Evolutionary conservation across 2,329 filamentous ascomycete genomes (phyloP), one percentile per base, ranked within the genome.

Genomic region (Phaeosphaeria sp.): DNA sequence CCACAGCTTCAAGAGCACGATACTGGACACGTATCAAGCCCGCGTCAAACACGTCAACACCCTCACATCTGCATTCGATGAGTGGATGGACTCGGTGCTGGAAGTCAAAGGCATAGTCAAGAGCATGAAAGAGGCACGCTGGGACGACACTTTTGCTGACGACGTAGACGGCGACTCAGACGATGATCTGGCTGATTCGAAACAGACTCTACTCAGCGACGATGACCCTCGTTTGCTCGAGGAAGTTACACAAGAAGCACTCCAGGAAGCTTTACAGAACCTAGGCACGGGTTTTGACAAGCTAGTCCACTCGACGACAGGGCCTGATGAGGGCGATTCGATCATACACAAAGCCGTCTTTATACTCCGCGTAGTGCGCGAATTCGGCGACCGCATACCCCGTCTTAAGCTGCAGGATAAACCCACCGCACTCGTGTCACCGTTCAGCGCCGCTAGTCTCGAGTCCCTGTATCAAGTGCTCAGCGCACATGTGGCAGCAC

Each of bases 111-210:
- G 81, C 18, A 82, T 89, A 3, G 84, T 93, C 7, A 86, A 87
- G 42, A 82, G 86, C 56, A 84, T 95, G 66, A 86, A 82, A 59
- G 84, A 85, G 47, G 87, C 89, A 63, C 85, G 87, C 55, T 93
- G 91, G 90, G 89, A 93, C 61, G 89, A 91, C 54, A 89, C 91
- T 59, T 83, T 88, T 25, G 87, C 90, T 50, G 86, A 92, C 42
- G 90, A 93, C 54, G 87, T 91, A 43, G 86, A 92, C 50, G 87
- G 90, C 50, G 78, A 80, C 13, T 87, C 90, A 53, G 86, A 91
- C 44, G 89, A 92, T 58, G 90, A 93, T 60, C 83, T 90, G 53
- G 86, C 84, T 0, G 88, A 91, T 60, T 82, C 83, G 18, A 84
- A 89, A 33, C 89, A 92, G 65, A 83, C 84, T 39, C 75, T 88